These are phyloP conservation scores for Amaranthus hypochondriacus DNA, from an alignment of 148 eudicot species.

Conservation along the genomic window DNA sequence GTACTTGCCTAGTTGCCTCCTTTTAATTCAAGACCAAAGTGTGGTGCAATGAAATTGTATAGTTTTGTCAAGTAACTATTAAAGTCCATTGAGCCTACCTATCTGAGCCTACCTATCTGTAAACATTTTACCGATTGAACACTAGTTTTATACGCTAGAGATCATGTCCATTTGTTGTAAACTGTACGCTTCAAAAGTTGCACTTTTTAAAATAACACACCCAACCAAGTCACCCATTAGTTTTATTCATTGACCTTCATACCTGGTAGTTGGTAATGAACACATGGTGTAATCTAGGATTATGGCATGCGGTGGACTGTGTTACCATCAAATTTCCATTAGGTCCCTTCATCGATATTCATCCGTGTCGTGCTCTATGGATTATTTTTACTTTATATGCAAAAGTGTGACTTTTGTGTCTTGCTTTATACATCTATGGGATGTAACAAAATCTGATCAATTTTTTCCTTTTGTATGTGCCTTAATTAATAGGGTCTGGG, in stretches of 20 bases:
- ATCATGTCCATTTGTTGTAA: too few species aligned
- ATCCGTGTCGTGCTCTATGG: background rate
- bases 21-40: too few species aligned
- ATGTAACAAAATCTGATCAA: background rate
- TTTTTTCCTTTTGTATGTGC: background rate
- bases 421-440: background rate
- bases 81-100: too few species aligned
- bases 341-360: background rate
- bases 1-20: too few species aligned
- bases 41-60: too few species aligned
- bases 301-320: background rate
- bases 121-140: too few species aligned
- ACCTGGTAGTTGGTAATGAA: background rate
- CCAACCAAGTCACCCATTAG: too few species aligned
- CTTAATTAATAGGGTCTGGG: conserved; percentile 50
- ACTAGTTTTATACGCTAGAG: too few species aligned
- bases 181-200: too few species aligned
- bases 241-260: background rate
- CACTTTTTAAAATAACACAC: too few species aligned
- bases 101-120: too few species aligned
- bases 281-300: background rate
- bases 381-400: background rate
- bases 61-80: too few species aligned
- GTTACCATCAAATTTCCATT: background rate
- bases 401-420: background rate